A percentile compares a stretch with the other conserved stretches of the same genome.
phyloP scores from a whole-genome alignment of 352 stramenopile species.

The Elongisporangium senticosum region DNA sequence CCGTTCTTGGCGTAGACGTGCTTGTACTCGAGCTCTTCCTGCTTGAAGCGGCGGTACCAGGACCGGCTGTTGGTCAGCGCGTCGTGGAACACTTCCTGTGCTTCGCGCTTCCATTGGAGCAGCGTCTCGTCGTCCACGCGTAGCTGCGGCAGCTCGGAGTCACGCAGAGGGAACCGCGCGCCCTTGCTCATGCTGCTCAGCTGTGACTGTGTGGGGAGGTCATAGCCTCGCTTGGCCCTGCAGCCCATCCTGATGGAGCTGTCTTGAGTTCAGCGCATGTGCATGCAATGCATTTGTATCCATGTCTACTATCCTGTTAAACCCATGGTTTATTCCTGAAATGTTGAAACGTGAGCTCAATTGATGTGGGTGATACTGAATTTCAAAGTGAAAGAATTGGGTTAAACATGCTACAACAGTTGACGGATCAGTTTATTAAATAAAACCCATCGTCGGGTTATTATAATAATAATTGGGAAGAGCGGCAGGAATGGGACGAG shows the following conservation, averaged over 20 bases:
- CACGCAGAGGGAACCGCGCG: constrained; percentile 2
- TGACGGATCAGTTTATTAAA: too few relatives aligned
- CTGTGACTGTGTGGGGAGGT: neutral
- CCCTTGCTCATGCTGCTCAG: constrained; percentile 1
- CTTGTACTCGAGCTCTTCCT: constrained; percentile 12
- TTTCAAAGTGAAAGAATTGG: too few relatives aligned
- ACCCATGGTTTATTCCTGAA: too few relatives aligned
- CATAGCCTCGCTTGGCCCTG: neutral
- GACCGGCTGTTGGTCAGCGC: constrained; percentile 7
- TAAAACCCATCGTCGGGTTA: too few relatives aligned
- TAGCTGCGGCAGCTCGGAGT: neutral
- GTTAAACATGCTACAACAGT: too few relatives aligned
- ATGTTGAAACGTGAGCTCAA: too few relatives aligned
- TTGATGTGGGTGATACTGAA: too few relatives aligned
- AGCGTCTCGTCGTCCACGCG: constrained; percentile 4
- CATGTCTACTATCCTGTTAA: neutral
- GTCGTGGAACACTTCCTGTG: constrained; percentile 1
- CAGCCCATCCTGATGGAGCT: neutral
- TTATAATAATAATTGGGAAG: too few relatives aligned
- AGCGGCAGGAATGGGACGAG: too few relatives aligned
- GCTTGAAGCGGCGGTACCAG: constrained; percentile 10
- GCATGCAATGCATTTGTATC: neutral
- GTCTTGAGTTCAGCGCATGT: neutral
- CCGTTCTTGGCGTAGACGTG: constrained; percentile 28
- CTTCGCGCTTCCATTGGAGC: constrained; percentile 4